These are phyloP conservation scores for Metschnikowia hibisci DNA, from an alignment of 805 yeast genomes.

Conservation along the genomic window DNA sequence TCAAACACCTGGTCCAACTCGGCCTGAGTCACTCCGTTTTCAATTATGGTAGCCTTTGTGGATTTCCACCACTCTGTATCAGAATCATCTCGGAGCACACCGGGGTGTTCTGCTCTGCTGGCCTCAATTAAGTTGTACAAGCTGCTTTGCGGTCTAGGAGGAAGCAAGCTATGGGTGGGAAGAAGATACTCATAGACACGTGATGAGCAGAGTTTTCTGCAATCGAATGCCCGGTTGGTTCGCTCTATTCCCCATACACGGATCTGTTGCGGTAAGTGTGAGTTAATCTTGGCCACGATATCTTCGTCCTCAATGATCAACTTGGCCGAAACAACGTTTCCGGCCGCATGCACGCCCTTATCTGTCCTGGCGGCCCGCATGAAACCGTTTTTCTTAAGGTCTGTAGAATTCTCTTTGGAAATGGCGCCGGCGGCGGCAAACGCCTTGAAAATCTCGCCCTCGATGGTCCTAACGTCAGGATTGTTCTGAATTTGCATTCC, in stretches of 20 bases:
- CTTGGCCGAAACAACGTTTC: constrained; percentile 82
- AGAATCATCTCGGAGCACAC: constrained; percentile 53
- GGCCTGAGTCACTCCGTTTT: constrained; percentile 11
- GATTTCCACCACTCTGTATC: constrained; percentile 68
- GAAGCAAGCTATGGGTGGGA: constrained; percentile 86
- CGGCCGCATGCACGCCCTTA: constrained; percentile 97
- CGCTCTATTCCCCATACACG: constrained; percentile 91
- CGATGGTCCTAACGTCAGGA: constrained; percentile 85
- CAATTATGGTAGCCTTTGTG: constrained; percentile 27
- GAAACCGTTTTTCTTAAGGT: constrained; percentile 81
- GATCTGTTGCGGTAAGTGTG: constrained; percentile 74
- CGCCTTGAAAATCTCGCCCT: constrained; percentile 82
- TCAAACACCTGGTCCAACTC: constrained; percentile 16
- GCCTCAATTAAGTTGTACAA: constrained; percentile 57
- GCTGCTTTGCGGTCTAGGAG: constrained; percentile 78
- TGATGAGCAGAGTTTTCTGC: constrained; percentile 94
- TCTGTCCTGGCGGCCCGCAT: constrained; percentile 88
- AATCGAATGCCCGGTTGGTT: constrained; percentile 86
- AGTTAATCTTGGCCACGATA: constrained; percentile 69
- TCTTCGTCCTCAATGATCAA: constrained; percentile 80
- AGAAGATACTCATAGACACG: constrained; percentile 90
- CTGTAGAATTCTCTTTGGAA: constrained; percentile 80
- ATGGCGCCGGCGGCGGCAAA: constrained; percentile 85
- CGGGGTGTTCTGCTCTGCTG: constrained; percentile 54
- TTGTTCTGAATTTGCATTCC: constrained; percentile 84